Evolutionary conservation across 2,329 filamentous ascomycete species (phyloP).

Genomic region (Chalaropsis ovoidea): DNA sequence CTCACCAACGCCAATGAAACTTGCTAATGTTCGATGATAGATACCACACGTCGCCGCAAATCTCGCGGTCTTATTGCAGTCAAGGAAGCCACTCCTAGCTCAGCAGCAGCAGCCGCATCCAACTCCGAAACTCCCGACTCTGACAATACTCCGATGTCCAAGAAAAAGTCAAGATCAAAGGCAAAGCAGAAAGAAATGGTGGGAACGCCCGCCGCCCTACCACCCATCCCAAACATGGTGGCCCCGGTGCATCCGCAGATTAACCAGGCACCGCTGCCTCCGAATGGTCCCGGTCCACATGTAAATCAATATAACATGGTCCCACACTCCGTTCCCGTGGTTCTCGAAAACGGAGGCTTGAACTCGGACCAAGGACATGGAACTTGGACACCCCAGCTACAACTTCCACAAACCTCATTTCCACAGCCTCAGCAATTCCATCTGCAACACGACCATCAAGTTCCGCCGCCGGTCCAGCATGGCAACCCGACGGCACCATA

Average conservation of each 20-base stretch:
- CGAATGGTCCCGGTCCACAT: neutral
- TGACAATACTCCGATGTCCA: neutral
- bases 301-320: neutral
- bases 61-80: neutral
- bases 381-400: too few relatives aligned
- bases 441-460: too few relatives aligned
- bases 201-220: neutral
- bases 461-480: too few relatives aligned
- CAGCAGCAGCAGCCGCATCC: neutral
- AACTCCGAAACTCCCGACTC: neutral
- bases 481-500: too few relatives aligned
- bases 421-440: neutral
- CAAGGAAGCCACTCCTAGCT: neutral
- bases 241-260: neutral
- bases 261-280: neutral
- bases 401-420: neutral
- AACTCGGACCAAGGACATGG: too few relatives aligned
- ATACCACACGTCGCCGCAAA: neutral
- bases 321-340: neutral
- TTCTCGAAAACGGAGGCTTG: neutral
- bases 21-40: neutral
- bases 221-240: neutral
- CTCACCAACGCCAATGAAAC: neutral
- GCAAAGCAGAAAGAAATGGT: neutral
- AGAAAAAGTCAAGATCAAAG: neutral